These are phyloP conservation scores for Didymella lethalis DNA, from an alignment of 2,329 filamentous ascomycete genomes.

Conservation along the genomic window DNA sequence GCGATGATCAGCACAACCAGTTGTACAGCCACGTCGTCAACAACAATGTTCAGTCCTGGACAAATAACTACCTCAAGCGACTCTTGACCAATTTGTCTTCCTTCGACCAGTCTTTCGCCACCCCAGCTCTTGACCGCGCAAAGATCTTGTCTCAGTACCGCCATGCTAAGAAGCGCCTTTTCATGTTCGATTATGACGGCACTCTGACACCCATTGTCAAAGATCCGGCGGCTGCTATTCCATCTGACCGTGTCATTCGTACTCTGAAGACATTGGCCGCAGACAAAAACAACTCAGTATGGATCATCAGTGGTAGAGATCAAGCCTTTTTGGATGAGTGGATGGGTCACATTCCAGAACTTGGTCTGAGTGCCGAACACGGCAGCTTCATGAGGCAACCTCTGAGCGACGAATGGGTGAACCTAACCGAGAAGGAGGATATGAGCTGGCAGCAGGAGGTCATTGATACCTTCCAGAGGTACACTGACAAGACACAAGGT, in stretches of 20 bases:
- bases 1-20: constrained; percentile 72
- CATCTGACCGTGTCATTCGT: constrained; percentile 81
- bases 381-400: constrained; percentile 93
- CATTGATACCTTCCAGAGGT: constrained; percentile 82
- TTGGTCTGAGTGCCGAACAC: constrained; percentile 97
- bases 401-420: constrained; percentile 80
- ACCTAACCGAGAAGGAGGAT: constrained; percentile 83
- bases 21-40: constrained; percentile 85
- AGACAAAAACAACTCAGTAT: constrained; percentile 86
- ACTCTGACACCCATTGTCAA: constrained; percentile 93
- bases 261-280: constrained; percentile 80
- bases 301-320: constrained; percentile 96
- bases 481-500: constrained; percentile 86
- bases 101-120: constrained; percentile 76
- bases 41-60: constrained; percentile 88
- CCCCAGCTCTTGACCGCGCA: constrained; percentile 80
- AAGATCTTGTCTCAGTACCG: constrained; percentile 78
- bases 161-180: constrained; percentile 77
- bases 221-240: constrained; percentile 87
- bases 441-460: constrained; percentile 95
- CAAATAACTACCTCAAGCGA: constrained; percentile 77
- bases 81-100: constrained; percentile 82
- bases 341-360: constrained; percentile 85
- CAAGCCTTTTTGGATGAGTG: constrained; percentile 90
- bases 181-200: constrained; percentile 99